phyloP scores from a whole-genome alignment of 2,329 filamentous ascomycete species.

The Chaetomiaceae sp. region DNA sequence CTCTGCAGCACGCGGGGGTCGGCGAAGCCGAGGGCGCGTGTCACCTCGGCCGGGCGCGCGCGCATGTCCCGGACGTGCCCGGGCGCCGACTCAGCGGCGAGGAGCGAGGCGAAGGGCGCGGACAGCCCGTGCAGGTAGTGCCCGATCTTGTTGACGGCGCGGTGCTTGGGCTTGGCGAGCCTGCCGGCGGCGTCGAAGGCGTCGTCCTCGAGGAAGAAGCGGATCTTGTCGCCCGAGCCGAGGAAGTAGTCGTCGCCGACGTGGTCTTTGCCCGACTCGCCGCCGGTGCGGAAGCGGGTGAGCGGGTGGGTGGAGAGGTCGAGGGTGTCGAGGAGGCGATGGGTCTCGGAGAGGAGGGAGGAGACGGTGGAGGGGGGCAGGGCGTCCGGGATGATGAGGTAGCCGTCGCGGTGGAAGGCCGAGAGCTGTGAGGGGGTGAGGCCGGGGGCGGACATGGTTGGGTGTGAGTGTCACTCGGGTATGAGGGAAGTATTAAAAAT shows the following conservation, averaged over 20 bases:
- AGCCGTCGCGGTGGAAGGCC: conserved; percentile 77
- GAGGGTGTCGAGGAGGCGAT: conserved; percentile 69
- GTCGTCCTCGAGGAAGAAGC: conserved; percentile 97
- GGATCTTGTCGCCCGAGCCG: conserved; percentile 80
- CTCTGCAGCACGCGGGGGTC: conserved; percentile 81
- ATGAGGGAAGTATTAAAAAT: too few species aligned
- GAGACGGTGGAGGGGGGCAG: conserved; percentile 62
- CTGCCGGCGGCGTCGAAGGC: conserved; percentile 65
- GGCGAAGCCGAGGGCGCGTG: conserved; percentile 64
- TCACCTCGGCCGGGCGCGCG: conserved; percentile 56
- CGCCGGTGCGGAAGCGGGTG: conserved; percentile 88
- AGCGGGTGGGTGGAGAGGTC: conserved; percentile 80
- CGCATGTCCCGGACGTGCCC: conserved; percentile 31
- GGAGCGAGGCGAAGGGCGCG: conserved; percentile 57
- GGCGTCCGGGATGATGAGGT: conserved; percentile 78
- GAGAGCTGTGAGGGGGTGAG: conserved; percentile 68
- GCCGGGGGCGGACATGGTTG: conserved; percentile 35
- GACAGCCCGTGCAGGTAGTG: conserved; percentile 71
- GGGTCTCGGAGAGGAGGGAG: conserved; percentile 69
- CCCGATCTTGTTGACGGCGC: conserved; percentile 85
- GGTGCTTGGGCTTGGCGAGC: conserved; percentile 73
- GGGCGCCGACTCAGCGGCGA: conserved; percentile 43
- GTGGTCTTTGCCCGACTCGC: conserved; percentile 60
- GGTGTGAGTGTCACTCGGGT: not conserved
- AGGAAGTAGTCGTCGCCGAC: conserved; percentile 96